Base-by-base conservation (phyloP, 345 rosid species). In the Salix arbutifolia region DNA sequence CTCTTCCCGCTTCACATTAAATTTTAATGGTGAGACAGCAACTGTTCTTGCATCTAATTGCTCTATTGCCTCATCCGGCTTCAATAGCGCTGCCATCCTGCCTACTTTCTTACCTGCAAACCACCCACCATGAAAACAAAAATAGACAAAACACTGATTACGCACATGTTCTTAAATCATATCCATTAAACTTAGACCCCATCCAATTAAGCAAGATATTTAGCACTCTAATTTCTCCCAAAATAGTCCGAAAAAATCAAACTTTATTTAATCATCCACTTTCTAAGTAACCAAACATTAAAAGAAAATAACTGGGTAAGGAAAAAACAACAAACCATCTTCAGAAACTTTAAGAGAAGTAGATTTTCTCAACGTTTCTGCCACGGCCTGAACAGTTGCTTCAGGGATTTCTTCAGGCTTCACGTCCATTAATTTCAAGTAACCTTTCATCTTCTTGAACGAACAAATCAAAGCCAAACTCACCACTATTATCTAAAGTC, bases 401-500 rank as follows among this genome's bases (percentile, higher is more conserved):
- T 90, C 98, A 1, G 95, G 88, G 2, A 93, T 83, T 0, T 92
- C 97, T 14, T 92, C 97, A 5, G 90, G 85, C 90, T 88, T 93
- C 13, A 82, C 75, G 79, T 85, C 85, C 46, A 74, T 85, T 84
- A 96, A 81, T 67, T 90, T 88, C 77, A 96, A 89, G 89, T 92
- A 90, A 50, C 79, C 85, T 81, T 88, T 92, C 99, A 96, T 96
- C 89, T 89, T 93, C 82, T 90, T 85, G 68, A 96, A 96, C 28
- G 97, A 89, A 67, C 99, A 96, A 75, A 96, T 93, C 89, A 96
- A 88, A 61, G 91, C 92, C 89, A 96, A 84, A 76, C 88, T 88
- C 33, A 91, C 92, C 97, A 93, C 98, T 96, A 23, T 80, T 71
- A 67, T 7, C 72, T 21, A 38, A 10, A 78, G 88, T 87, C 74